phyloP scores from a whole-genome alignment of 2,329 filamentous ascomycete species.

The Cephalotrichum gorgonifer region DNA sequence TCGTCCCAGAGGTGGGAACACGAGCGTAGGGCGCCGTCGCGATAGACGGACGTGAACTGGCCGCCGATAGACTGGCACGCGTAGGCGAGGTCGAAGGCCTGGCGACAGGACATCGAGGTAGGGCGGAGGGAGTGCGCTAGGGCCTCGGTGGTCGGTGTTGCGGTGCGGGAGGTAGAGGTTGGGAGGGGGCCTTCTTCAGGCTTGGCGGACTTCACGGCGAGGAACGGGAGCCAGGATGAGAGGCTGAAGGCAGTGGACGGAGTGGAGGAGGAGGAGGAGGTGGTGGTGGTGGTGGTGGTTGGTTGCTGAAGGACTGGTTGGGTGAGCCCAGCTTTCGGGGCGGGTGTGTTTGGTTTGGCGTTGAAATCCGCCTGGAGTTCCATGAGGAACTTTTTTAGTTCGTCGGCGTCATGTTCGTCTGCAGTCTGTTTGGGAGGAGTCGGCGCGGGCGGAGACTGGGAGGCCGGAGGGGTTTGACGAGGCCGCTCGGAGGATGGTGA shows the following conservation, averaged over 20 bases:
- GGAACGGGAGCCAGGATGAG: slow-evolving; percentile 22
- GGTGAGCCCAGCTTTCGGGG: too few relatives aligned
- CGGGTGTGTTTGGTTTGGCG: slow-evolving; percentile 9
- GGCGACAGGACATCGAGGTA: slow-evolving; percentile 75
- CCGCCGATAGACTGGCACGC: slow-evolving; percentile 87
- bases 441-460: slow-evolving; percentile 8
- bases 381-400: slow-evolving; percentile 42
- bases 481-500: slow-evolving; percentile 12
- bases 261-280: slow-evolving; percentile 22
- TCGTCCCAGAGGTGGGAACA: slow-evolving; percentile 85
- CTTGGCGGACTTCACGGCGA: slow-evolving; percentile 10
- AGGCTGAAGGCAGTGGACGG: slow-evolving; percentile 18
- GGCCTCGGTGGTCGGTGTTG: slow-evolving; percentile 23
- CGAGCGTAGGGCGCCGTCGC: slow-evolving; percentile 63
- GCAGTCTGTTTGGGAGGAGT: slow-evolving; percentile 3
- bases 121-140: slow-evolving; percentile 65
- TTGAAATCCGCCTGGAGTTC: slow-evolving; percentile 14
- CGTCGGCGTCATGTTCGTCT: slow-evolving; percentile 23
- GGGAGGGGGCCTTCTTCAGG: slow-evolving; percentile 9
- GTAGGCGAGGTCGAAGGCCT: slow-evolving; percentile 86
- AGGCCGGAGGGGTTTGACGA: slow-evolving; percentile 3
- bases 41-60: slow-evolving; percentile 87
- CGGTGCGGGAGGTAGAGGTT: slow-evolving; percentile 6
- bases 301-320: too few relatives aligned
- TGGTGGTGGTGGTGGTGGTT: slow-evolving; percentile 3